A percentile compares a stretch with the other conserved stretches of the same genome.
phyloP scores from a whole-genome alignment of 1,284 basidiomycete genomes.

The Malassezia restricta region DNA sequence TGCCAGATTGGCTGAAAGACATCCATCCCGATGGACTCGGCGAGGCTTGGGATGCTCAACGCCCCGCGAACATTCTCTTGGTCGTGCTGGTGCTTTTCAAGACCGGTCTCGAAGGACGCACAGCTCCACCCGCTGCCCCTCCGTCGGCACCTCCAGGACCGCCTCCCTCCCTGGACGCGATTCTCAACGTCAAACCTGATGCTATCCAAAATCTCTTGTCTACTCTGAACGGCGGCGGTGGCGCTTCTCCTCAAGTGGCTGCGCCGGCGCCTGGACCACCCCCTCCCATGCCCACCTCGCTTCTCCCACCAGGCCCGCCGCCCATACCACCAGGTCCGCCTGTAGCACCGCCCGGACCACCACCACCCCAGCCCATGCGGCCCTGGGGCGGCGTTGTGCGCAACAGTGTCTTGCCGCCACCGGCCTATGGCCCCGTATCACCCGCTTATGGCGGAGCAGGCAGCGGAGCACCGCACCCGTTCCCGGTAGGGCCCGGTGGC shows the following conservation, averaged over 20 bases:
- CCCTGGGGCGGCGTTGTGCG: constrained; percentile 5
- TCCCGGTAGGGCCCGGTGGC: constrained; percentile 8
- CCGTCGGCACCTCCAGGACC: background rate
- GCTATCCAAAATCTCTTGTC: constrained; percentile 15
- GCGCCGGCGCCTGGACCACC: background rate
- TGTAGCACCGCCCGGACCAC: background rate
- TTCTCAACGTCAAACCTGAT: constrained; percentile 14
- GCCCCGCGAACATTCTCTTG: constrained; percentile 8
- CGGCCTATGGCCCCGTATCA: background rate
- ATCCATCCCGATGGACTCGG: constrained; percentile 23
- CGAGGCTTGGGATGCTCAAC: background rate
- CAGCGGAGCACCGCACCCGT: background rate
- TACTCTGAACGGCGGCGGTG: constrained; percentile 3
- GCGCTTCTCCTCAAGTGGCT: background rate
- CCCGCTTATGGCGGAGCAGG: background rate
- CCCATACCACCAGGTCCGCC: background rate
- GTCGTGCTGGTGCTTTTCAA: constrained; percentile 14
- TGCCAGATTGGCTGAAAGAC: constrained; percentile 36
- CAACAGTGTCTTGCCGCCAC: background rate
- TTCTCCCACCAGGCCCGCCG: background rate
- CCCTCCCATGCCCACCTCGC: background rate
- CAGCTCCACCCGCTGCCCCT: background rate
- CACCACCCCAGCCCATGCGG: constrained; percentile 10
- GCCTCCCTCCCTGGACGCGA: constrained; percentile 10
- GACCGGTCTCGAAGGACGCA: constrained; percentile 1